Evolutionary conservation across 1,139 yeast genomes (phyloP), one percentile per base, ranked within the genome.

Genomic region (Arxiozyma slooffiae): DNA sequence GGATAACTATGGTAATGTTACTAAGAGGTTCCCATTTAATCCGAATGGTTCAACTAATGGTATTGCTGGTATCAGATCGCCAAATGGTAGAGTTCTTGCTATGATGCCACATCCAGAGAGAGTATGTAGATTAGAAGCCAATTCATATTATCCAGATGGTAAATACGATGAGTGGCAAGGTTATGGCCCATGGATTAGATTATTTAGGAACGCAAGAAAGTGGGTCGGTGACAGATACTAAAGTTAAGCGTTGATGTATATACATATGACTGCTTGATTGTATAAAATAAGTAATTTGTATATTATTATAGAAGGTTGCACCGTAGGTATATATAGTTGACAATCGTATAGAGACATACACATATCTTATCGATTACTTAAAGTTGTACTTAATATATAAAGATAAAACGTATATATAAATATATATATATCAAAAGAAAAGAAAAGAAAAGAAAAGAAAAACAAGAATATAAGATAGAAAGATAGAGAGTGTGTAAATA

Each of bases 21-120:
- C 99, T 40, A 84, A 81, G 65, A 76, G 74, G 61, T 92, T 85
- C 67, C 99, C 99, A 57, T 85, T 76, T 73, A 92, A 92, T 74
- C 98, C 98, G 53, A 94, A 94, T 70, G 99, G 99, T 41, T 87
- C 97, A 21, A 88, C 94, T 46, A 79, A 78, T 50, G 97, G 96
- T 71, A 86, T 94, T 63, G 86, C 97, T 43, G 99, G 97, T 75
- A 80, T 94, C 55, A 77, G 85, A 56, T 81, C 92, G 48, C 86
- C 85, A 52, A 87, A 87, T 64, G 98, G 98, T 58, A 82, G 98
- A 69, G 97, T 94, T 4, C 75, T 94, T 63, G 97, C 97, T 3
- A 81, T 94, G 89, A 94, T 94, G 99, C 99, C 99, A 46, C 99
- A 94, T 67, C 98, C 99, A 24, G 99, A 94, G 71, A 87, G 99